Evolutionary conservation across 306 rosid genomes (phyloP).

Genomic region (Acacia acuminata): DNA sequence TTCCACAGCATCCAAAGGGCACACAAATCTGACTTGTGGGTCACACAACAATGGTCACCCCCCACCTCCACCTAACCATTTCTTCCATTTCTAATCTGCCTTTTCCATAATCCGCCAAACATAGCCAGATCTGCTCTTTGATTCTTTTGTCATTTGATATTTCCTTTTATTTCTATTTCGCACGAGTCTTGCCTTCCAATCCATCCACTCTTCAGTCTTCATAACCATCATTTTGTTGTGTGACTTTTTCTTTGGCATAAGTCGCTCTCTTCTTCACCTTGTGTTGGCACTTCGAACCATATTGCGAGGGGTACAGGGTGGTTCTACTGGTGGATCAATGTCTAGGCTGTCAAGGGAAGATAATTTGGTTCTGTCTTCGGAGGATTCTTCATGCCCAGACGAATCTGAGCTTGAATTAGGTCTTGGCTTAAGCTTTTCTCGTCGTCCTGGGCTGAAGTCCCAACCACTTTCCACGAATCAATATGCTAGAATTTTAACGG

Average conservation of each 20-base stretch:
- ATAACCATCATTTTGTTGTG: not conserved
- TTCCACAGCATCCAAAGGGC: not conserved
- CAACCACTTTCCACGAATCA: conserved; percentile 33
- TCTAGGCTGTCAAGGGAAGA: conserved; percentile 62
- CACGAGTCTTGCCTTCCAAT: conserved; percentile 14
- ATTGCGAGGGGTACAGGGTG: conserved; percentile 40
- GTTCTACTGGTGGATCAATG: conserved; percentile 38
- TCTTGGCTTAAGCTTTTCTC: conserved; percentile 56
- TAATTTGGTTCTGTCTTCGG: conserved; percentile 56
- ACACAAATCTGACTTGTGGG: conserved; percentile 51
- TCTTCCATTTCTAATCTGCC: not conserved
- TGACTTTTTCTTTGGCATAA: not conserved
- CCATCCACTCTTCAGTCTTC: conserved; percentile 23
- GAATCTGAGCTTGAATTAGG: conserved; percentile 65
- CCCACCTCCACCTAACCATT: conserved; percentile 11
- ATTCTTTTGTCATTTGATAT: not conserved
- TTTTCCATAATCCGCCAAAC: conserved; percentile 19
- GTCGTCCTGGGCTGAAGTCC: conserved; percentile 24
- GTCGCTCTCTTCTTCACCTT: not conserved
- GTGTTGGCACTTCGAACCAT: not conserved
- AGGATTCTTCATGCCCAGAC: conserved; percentile 67
- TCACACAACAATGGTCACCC: conserved; percentile 14
- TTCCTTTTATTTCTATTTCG: not conserved
- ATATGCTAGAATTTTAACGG: conserved; percentile 51
- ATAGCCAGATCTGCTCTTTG: not conserved